Evolutionary conservation across 1,139 yeast species (phyloP).

Genomic region (Scheffersomyces segobiensis): DNA sequence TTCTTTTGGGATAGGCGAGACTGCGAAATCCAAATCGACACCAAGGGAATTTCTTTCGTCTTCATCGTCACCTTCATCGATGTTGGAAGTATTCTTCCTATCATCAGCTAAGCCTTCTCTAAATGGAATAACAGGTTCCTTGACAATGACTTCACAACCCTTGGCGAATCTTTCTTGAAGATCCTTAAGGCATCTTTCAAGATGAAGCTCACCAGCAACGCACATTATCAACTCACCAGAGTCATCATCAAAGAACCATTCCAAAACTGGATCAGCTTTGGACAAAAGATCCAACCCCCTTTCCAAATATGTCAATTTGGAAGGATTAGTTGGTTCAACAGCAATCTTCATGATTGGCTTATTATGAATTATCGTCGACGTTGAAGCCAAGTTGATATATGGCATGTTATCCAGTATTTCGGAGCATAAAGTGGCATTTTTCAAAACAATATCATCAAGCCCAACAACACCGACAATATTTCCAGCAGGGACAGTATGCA

Average conservation of each 20-base stretch:
- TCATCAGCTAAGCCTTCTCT: slow-evolving; percentile 72
- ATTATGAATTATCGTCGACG: slow-evolving; percentile 56
- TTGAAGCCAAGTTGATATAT: slow-evolving; percentile 71
- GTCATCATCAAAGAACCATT: slow-evolving; percentile 75
- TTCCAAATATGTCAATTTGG: slow-evolving; percentile 72
- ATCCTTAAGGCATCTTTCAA: slow-evolving; percentile 89
- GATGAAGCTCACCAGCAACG: slow-evolving; percentile 94
- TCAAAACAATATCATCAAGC: slow-evolving; percentile 74
- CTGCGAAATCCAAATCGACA: slow-evolving; percentile 51
- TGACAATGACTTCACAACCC: slow-evolving; percentile 79
- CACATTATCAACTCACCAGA: slow-evolving; percentile 90
- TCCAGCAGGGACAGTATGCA: slow-evolving; percentile 88
- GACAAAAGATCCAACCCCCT: slow-evolving; percentile 77
- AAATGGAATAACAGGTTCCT: slow-evolving; percentile 94
- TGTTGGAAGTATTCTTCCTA: slow-evolving; percentile 10
- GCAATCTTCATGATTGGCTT: slow-evolving; percentile 92
- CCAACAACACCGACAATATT: slow-evolving; percentile 95
- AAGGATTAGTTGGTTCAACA: slow-evolving; percentile 86
- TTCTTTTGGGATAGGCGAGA: slow-evolving; percentile 57
- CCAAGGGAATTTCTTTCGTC: slow-evolving; percentile 39
- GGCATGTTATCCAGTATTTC: slow-evolving; percentile 48
- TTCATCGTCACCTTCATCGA: slow-evolving; percentile 16
- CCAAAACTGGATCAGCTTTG: slow-evolving; percentile 91
- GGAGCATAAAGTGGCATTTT: slow-evolving; percentile 78
- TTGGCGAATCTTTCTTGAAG: slow-evolving; percentile 84